Base-by-base conservation (phyloP, 1,284 basidiomycete species). In the Sphagnurus paluster region DNA sequence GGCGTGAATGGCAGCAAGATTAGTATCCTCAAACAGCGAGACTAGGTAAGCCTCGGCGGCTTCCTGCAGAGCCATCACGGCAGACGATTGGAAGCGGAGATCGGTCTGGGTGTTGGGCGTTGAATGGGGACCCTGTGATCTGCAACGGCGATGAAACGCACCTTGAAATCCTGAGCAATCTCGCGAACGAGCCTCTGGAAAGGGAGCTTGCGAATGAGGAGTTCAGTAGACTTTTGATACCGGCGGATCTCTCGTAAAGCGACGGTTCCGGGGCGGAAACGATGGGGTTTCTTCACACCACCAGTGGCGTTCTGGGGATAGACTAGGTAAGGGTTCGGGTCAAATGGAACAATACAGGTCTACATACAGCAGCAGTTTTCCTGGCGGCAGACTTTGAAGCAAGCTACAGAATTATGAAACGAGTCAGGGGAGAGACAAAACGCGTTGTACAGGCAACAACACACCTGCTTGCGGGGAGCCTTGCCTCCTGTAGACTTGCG, bases 191-290 rank as follows among this genome's bases (percentile, higher is more conserved):
- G 82, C 56, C 91, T 82, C 73, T 95, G 90, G 87, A 94, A 94
- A 48, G 92, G 92, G 44, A 93, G 82, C 72, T 53, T 95, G 62
- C 93, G 82, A 69, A 94, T 94, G 52, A 95, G 80, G 56, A 95
- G 76, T 72, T 94, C 90, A 45, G 95, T 93, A 61, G 91, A 93
- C 76, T 93, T 94, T 70, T 97, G 94, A 81, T 97, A 98, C 44
- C 93, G 85, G 75, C 94, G 81, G 64, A 98, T 97, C 77, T 98
- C 94, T 77, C 94, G 91, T 57, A 98, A 89, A 56, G 94, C 94
- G 65, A 98, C 94, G 54, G 94, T 97, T 77, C 94, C 94, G 55
- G 93, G 94, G 68, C 91, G 87, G 90, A 96, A 96, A 56, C 93
- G 86, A 78, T 95, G 92, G 54, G 90, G 90, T 82, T 93, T 94